phyloP scores from a whole-genome alignment of 306 rosid genomes.

The Castanospermum australe region DNA sequence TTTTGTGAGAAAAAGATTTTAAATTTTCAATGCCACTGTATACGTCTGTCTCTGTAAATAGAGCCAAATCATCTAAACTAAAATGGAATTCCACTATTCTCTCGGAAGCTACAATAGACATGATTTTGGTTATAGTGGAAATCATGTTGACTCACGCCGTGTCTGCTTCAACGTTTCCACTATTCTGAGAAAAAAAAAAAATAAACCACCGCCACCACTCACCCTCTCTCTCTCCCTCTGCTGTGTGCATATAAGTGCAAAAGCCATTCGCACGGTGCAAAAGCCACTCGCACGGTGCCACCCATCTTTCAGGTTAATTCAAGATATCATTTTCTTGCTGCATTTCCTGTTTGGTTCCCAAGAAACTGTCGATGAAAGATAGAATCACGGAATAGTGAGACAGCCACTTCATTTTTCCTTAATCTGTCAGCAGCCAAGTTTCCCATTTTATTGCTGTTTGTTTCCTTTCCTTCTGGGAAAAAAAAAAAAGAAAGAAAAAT shows the following conservation, averaged over 20 bases:
- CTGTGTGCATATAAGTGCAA: no score
- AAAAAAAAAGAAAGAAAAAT: neutral
- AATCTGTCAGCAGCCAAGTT: conserved; percentile 1
- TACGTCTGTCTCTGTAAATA: no score
- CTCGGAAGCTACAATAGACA: conserved; percentile 63
- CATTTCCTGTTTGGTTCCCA: conserved; percentile 43
- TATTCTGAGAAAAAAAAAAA: conserved; percentile 17
- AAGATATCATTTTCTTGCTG: conserved; percentile 20
- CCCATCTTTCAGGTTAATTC: conserved; percentile 30
- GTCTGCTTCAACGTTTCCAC: conserved; percentile 51
- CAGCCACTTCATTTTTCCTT: neutral
- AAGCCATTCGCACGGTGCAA: no score
- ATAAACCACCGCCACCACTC: no score
- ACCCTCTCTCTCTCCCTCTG: conserved; percentile 9
- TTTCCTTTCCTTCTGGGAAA: neutral
- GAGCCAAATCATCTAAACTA: conserved; percentile 12
- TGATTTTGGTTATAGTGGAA: conserved; percentile 54
- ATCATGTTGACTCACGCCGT: conserved; percentile 60
- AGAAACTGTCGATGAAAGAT: conserved; percentile 29
- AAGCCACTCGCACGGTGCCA: conserved; percentile 34
- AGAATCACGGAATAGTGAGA: conserved; percentile 19
- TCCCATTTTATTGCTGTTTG: neutral
- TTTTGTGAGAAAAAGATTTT: no score
- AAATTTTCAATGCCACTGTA: no score
- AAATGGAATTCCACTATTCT: conserved; percentile 37